Evolutionary conservation across 768 basidiomycete genomes (phyloP).

Genomic region (Hericium coralloides): DNA sequence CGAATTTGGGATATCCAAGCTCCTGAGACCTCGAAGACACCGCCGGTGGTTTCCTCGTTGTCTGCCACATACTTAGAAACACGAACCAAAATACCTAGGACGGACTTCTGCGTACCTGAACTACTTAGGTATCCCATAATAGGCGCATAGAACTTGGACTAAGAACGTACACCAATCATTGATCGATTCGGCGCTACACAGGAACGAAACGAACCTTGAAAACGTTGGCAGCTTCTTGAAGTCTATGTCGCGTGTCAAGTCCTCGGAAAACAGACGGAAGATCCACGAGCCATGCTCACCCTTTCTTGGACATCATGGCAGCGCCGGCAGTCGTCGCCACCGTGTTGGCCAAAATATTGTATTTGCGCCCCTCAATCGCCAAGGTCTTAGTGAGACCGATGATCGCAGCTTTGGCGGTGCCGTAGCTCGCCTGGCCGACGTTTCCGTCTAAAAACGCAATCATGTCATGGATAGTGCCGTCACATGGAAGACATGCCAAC

Average conservation of each 20-base stretch:
- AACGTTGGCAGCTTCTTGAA: constrained; percentile 79
- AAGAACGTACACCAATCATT: background rate
- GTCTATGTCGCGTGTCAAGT: constrained; percentile 31
- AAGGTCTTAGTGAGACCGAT: constrained; percentile 86
- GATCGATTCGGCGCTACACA: background rate
- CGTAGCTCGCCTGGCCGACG: constrained; percentile 94
- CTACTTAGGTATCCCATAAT: constrained; percentile 86
- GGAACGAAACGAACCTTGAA: constrained; percentile 58
- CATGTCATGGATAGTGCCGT: background rate
- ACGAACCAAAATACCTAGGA: background rate
- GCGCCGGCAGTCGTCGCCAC: constrained; percentile 87
- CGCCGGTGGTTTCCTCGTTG: constrained; percentile 64
- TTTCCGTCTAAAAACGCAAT: constrained; percentile 62
- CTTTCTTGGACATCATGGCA: constrained; percentile 66
- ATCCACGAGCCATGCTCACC: background rate
- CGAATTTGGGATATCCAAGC: constrained; percentile 91
- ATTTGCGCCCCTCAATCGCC: constrained; percentile 85
- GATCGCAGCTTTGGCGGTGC: constrained; percentile 88
- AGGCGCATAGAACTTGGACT: constrained; percentile 91
- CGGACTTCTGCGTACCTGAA: constrained; percentile 34
- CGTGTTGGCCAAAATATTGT: constrained; percentile 82
- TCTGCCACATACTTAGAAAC: constrained; percentile 25
- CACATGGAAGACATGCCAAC: constrained; percentile 21
- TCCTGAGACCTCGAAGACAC: constrained; percentile 78
- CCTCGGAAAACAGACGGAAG: constrained; percentile 27